Percentiles rank a stretch among this genome's conserved stretches.
These are phyloP conservation scores for Cryptomeria japonica DNA, from an alignment of 75 land plant species.

Conservation along the genomic window DNA sequence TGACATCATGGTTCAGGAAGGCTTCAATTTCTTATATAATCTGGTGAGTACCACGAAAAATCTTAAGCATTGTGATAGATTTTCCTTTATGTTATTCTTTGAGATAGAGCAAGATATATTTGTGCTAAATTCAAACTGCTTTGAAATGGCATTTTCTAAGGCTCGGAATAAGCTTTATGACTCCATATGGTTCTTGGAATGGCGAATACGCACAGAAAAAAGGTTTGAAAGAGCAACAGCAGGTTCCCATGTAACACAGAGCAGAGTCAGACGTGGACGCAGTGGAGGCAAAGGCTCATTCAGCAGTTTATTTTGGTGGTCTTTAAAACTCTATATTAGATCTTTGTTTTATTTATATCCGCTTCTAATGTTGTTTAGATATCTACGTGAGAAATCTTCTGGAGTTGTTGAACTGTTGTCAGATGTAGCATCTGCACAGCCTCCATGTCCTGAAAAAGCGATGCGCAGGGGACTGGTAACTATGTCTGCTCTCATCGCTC, in stretches of 20 bases:
- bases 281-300: neutral
- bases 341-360: neutral
- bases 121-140: slow-evolving; percentile 18
- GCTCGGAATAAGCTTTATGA: slow-evolving; percentile 46
- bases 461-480: neutral
- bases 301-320: neutral
- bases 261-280: neutral
- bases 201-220: slow-evolving; percentile 72
- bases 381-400: neutral
- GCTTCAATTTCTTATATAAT: slow-evolving; percentile 48
- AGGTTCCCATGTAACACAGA: neutral
- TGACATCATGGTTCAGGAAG: slow-evolving; percentile 61
- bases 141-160: slow-evolving; percentile 76
- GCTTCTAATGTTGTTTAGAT: neutral
- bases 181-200: slow-evolving; percentile 66
- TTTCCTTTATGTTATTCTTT: neutral
- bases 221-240: slow-evolving; percentile 20
- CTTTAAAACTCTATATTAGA: neutral
- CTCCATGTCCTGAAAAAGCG: neutral
- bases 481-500: neutral
- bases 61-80: neutral
- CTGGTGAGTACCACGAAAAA: slow-evolving; percentile 22
- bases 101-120: neutral
- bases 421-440: neutral
- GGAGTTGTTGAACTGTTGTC: neutral